Evolutionary conservation across 805 yeast genomes (phyloP), one percentile per base, ranked within the genome.

Genomic region (Zygoascus bituminiphila): DNA sequence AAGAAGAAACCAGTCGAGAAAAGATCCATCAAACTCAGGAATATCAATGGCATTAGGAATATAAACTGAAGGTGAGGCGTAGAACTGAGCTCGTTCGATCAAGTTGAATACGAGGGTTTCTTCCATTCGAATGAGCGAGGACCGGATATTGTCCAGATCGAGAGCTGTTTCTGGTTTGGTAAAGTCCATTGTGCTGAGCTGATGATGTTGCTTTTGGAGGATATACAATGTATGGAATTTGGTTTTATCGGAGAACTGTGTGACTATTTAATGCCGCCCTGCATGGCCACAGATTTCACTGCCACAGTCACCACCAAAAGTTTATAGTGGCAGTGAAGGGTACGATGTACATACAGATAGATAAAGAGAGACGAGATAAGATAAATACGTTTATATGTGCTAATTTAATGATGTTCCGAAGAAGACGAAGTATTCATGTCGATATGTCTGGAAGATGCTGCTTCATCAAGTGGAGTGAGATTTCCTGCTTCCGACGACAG

Each of bases 41-140:
- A 88, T 79, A 4, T 72, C 66, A 20, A 74, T 46, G 52, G 70
- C 78, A 52, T 76, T 76, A n/a, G 50, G 20, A 54, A 78, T 73
- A 67, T 93, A 93, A 7, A 88, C 88, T 15, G 85, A 75, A 1
- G 85, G 83, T 46, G 88, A 81, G 25, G 76, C 75, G 57, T 72
- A 81, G 62, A 87, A 91, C 68, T 91, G 96, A 2, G 96, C 86
- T 54, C 98, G 75, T 65, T 93, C 98, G 51, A 93, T 89, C 56
- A 93, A 77, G 49, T 83, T 85, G 72, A 89, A 93, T 52, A 93
- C 84, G 57, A 93, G 88, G 5, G 97, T 85, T 66, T 93, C 98
- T 62, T 93, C 98, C 96, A 93, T 88, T 47, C 96, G 78, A 36
- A 89, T 82, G 42, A 93, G 72, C 15, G 87, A 84, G 51, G 77